Conservation (phyloP, 148 eudicot genomes). For the Pharnaceum exiguum region DNA sequence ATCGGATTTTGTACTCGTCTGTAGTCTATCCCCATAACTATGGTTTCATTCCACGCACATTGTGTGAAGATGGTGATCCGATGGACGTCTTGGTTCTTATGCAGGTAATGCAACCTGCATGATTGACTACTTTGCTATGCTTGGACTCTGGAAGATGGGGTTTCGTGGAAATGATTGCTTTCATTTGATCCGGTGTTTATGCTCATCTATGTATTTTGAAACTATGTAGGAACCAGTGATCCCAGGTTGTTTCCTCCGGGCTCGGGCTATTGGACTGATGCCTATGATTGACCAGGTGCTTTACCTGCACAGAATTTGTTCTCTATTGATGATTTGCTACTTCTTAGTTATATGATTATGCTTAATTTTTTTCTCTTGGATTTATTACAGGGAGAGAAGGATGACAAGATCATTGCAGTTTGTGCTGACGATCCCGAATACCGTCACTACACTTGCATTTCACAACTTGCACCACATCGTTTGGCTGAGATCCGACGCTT, state of each 20-base stretch:
- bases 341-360: background rate
- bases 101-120: constrained; percentile 46
- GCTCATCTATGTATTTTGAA: constrained; percentile 1
- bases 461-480: constrained; percentile 77
- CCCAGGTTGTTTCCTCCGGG: constrained; percentile 87
- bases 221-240: constrained; percentile 65
- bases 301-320: background rate
- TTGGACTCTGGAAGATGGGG: background rate
- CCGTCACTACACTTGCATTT: constrained; percentile 64
- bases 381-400: constrained; percentile 87
- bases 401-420: constrained; percentile 86
- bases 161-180: background rate
- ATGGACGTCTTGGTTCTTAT: constrained; percentile 82
- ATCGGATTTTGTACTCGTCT: constrained; percentile 82
- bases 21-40: constrained; percentile 97
- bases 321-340: background rate
- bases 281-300: constrained; percentile 97
- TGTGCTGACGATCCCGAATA: constrained; percentile 92
- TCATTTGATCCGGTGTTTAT: background rate
- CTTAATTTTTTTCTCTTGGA: background rate
- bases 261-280: constrained; percentile 83
- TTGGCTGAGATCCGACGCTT: constrained; percentile 76
- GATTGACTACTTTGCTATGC: background rate
- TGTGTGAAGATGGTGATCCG: constrained; percentile 84
- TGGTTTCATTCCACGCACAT: constrained; percentile 80